Evolutionary conservation across 2,329 filamentous ascomycete species (phyloP).

Genomic region (Botrytis galanthina): DNA sequence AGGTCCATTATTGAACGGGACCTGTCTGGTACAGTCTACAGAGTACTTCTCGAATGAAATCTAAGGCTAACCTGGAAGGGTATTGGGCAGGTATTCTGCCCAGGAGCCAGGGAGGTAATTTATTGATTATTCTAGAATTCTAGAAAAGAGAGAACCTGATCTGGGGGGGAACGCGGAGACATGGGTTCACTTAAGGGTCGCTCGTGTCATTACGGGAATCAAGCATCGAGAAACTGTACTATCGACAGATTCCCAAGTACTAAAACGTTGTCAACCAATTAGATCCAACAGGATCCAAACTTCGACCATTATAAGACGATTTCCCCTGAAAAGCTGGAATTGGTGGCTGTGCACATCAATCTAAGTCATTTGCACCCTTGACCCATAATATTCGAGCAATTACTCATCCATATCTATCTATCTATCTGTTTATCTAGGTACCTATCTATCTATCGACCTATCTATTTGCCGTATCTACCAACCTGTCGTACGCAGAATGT

Average conservation of each 20-base stretch:
- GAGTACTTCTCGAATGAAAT: neutral
- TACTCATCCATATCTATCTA: neutral
- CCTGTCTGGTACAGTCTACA: too few relatives aligned
- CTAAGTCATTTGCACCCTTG: neutral
- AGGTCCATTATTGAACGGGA: neutral
- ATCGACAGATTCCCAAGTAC: neutral
- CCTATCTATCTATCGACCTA: too few relatives aligned
- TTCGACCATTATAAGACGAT: neutral
- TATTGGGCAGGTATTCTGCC: too few relatives aligned
- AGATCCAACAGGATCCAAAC: neutral
- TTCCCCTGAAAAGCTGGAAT: neutral
- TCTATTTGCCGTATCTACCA: neutral
- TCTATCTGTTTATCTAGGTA: too few relatives aligned
- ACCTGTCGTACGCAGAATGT: neutral
- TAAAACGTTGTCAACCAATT: neutral
- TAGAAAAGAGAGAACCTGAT: neutral
- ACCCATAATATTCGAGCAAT: conserved; percentile 2
- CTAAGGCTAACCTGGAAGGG: too few relatives aligned
- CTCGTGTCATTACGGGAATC: neutral
- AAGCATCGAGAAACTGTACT: neutral
- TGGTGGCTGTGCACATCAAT: neutral
- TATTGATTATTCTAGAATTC: neutral
- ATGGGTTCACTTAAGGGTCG: neutral
- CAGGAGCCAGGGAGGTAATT: neutral
- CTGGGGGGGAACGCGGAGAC: neutral